These are phyloP conservation scores for Candida arabinofermentans DNA, from an alignment of 805 yeast genomes.

Conservation along the genomic window DNA sequence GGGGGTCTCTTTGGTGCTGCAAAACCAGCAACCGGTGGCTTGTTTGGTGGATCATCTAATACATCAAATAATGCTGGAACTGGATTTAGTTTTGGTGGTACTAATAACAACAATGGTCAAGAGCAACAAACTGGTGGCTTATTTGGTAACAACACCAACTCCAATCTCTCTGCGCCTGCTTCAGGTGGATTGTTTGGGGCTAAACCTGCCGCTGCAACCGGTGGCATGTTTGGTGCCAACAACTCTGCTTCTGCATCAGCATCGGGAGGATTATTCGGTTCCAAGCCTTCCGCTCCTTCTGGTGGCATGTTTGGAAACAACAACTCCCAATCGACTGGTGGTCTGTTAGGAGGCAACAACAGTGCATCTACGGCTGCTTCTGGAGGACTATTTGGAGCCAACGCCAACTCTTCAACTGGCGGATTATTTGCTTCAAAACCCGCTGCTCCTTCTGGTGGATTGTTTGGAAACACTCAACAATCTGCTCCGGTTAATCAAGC, in stretches of 20 bases:
- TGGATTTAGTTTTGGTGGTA: constrained; percentile 12
- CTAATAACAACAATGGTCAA: constrained; percentile 13
- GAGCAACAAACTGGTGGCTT: constrained; percentile 21
- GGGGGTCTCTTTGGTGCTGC: constrained; percentile 33
- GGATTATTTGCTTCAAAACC: constrained; percentile 40
- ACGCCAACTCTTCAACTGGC: constrained; percentile 33
- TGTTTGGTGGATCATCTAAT: constrained; percentile 37
- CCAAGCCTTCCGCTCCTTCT: constrained; percentile 21
- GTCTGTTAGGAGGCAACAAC: constrained; percentile 35
- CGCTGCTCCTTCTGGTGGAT: constrained; percentile 23
- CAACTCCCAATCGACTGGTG: constrained; percentile 31
- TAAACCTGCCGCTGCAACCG: constrained; percentile 19
- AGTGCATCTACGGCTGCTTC: constrained; percentile 6
- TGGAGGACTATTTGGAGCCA: constrained; percentile 16
- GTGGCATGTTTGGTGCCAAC: constrained; percentile 28
- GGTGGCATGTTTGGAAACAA: constrained; percentile 23
- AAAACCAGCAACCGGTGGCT: constrained; percentile 31
- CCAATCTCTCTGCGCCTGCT: constrained; percentile 1
- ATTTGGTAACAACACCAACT: constrained; percentile 15
- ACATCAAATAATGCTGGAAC: constrained; percentile 23
- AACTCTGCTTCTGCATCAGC: constrained; percentile 3
- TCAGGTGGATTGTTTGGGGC: constrained; percentile 39
- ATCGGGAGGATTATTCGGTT: constrained; percentile 36
- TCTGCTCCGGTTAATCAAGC: constrained; percentile 9
- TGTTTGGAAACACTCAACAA: constrained; percentile 34